Evolutionary conservation across 106 monocot species (phyloP), one percentile per base, ranked within the genome.

Genomic region (Narthecium ossifragum): DNA sequence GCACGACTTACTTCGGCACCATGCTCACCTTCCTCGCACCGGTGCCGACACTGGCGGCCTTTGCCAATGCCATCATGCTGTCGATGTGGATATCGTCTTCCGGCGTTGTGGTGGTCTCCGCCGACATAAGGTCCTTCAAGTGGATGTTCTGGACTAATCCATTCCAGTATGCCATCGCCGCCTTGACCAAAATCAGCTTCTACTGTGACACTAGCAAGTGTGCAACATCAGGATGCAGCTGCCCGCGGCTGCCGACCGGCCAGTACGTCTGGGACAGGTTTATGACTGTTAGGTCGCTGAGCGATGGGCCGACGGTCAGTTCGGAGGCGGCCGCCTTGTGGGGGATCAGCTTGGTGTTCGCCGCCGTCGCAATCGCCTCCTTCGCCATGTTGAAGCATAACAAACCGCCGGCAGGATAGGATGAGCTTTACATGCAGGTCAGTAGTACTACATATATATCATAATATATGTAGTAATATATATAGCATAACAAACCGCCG

Each of bases 141-240:
- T 68, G 67, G 55, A 58, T 68, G 67, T 68, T 53, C 25, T 68
- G 57, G 67, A 57, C 57, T 6, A 58, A 48, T 27, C 53, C 67
- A 34, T 57, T 57, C 9, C 67, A 68, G 31, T 68, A 57, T 34
- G 67, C 8, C 17, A 68, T 57, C 17, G 58, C 33, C 17, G 31
- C 33, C 15, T 14, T 68, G 46, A 68, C 57, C 15, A 32, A 46
- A 26, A 68, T 58, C 45, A 57, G 67, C 21, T 68, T 68, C 57
- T 68, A 58, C 67, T 57, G 57, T 36, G 67, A 58, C 30, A 68
- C 47, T 18, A 11, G 8, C 0, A 6, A 58, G 17, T 57, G 67
- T 26, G 46, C 8, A 4, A 23, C 46, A 34, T 22, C 34, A 34
- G 57, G 25, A 1, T 68, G 67, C 34, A n/a, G 0, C 15, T 58